Conservation (phyloP, 495 filamentous ascomycete species). For the Podospora pseudocomata region DNA sequence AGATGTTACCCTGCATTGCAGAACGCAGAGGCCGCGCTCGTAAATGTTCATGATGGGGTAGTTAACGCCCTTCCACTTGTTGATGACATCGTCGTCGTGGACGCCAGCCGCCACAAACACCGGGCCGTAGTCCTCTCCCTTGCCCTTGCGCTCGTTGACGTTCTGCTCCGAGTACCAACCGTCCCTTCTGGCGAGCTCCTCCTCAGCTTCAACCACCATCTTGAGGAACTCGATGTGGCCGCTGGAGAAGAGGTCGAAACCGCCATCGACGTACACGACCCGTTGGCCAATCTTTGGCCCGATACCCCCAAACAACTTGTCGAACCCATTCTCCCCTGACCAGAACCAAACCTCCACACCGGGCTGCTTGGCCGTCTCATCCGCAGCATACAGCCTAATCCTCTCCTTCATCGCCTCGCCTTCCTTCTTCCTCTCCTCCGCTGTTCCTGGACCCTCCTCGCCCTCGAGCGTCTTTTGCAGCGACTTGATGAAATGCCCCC, state of each 20-base stretch:
- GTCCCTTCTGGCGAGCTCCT: slow-evolving; percentile 55
- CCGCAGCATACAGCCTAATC: slow-evolving; percentile 80
- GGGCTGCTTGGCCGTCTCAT: slow-evolving; percentile 66
- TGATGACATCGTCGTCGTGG: slow-evolving; percentile 91
- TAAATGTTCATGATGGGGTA: slow-evolving; percentile 99
- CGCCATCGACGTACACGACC: slow-evolving; percentile 91
- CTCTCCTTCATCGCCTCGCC: slow-evolving; percentile 63
- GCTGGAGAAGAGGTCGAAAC: slow-evolving; percentile 94
- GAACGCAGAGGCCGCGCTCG: slow-evolving; percentile 89
- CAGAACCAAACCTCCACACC: slow-evolving; percentile 79
- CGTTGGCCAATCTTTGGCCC: slow-evolving; percentile 70
- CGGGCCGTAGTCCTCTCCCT: slow-evolving; percentile 70
- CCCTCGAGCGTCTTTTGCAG: slow-evolving; percentile 64
- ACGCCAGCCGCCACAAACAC: slow-evolving; percentile 86
- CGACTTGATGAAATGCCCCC: slow-evolving; percentile 79
- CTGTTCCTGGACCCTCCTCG: slow-evolving; percentile 64
- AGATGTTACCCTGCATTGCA: slow-evolving; percentile 79
- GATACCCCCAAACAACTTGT: slow-evolving; percentile 61
- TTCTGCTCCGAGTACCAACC: slow-evolving; percentile 72
- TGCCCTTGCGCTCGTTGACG: slow-evolving; percentile 55
- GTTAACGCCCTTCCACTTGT: slow-evolving; percentile 92
- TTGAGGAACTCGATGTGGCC: slow-evolving; percentile 94
- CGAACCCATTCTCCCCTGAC: slow-evolving; percentile 57
- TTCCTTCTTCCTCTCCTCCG: slow-evolving; percentile 57
- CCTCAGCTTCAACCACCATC: slow-evolving; percentile 66